Percentiles rank a stretch among this genome's conserved stretches.
phyloP scores from a whole-genome alignment of 139 green algal genomes.

The Tetradesmus obliquus region DNA sequence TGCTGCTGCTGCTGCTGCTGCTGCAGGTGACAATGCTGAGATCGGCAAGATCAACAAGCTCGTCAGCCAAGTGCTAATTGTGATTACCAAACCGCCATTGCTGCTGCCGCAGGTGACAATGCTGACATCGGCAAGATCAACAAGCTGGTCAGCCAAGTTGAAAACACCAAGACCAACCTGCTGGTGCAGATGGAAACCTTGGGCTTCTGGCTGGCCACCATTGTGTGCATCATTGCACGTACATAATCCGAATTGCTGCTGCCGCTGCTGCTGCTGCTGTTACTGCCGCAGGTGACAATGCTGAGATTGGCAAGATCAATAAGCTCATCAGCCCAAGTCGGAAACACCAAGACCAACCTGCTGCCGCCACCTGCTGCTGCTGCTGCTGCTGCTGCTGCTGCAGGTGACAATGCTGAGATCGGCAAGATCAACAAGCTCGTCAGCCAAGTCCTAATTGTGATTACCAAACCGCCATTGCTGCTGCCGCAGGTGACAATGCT shows the following conservation, averaged over 20 bases:
- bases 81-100: conserved; percentile 53
- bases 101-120: neutral
- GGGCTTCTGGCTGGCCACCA: conserved; percentile 49
- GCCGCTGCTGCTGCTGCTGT: too few species aligned
- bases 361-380: too few species aligned
- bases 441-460: conserved; percentile 38
- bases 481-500: neutral
- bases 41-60: conserved; percentile 62
- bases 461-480: conserved; percentile 52
- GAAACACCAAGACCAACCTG: too few species aligned
- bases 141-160: too few species aligned
- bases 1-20: neutral
- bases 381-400: neutral
- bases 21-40: conserved; percentile 52
- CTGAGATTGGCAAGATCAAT: conserved; percentile 64
- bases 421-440: conserved; percentile 60
- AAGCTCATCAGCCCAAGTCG: conserved; percentile 28
- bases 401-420: conserved; percentile 58
- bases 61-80: conserved; percentile 41
- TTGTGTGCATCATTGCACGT: conserved; percentile 40
- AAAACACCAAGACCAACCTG: conserved; percentile 47
- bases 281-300: conserved; percentile 45
- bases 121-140: neutral
- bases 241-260: too few species aligned
- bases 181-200: conserved; percentile 60